Percentiles rank a stretch among this genome's conserved stretches.
These are phyloP conservation scores for Ogataea paradorogensis DNA, from an alignment of 805 yeast genomes.

Conservation along the genomic window DNA sequence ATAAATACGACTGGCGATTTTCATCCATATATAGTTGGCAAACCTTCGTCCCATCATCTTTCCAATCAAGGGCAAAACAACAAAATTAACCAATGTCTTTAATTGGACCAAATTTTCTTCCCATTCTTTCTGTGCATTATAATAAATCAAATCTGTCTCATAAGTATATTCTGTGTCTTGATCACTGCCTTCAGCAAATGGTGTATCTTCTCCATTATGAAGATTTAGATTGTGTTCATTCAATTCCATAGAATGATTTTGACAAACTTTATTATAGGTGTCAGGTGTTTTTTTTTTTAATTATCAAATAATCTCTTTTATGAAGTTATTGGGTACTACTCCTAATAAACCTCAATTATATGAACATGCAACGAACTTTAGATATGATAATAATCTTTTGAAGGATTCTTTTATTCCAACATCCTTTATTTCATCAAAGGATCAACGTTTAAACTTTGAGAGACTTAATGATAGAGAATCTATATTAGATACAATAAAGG, in stretches of 20 bases:
- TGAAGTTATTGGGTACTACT: slow-evolving; percentile 12
- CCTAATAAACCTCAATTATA: slow-evolving; percentile 4
- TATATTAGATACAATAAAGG: slow-evolving; percentile 13
- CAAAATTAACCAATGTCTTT: slow-evolving; percentile 53
- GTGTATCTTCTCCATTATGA: slow-evolving; percentile 13
- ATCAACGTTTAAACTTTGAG: slow-evolving; percentile 21
- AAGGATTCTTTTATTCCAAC: slow-evolving; percentile 13
- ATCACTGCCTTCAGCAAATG: slow-evolving; percentile 17
- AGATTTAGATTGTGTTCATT: slow-evolving; percentile 9
- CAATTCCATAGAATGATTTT: slow-evolving; percentile 3
- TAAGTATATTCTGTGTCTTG: slow-evolving; percentile 29
- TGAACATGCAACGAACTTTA: slow-evolving; percentile 5
- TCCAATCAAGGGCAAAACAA: slow-evolving; percentile 64
- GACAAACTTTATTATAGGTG: background rate
- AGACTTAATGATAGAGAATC: slow-evolving; percentile 16
- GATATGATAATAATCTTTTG: slow-evolving; percentile 7
- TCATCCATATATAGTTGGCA: slow-evolving; percentile 39
- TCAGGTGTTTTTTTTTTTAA: background rate
- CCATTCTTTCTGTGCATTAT: slow-evolving; percentile 67
- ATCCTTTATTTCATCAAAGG: slow-evolving; percentile 17
- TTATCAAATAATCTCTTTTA: too few species aligned
- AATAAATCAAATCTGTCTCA: slow-evolving; percentile 27
- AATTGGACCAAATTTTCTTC: slow-evolving; percentile 64
- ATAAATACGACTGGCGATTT: slow-evolving; percentile 25
- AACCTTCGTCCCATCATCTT: slow-evolving; percentile 62